Percentiles rank a stretch among this genome's conserved stretches.
These are phyloP conservation scores for Platismatia glauca DNA, from an alignment of 495 filamentous ascomycete genomes.

Conservation along the genomic window DNA sequence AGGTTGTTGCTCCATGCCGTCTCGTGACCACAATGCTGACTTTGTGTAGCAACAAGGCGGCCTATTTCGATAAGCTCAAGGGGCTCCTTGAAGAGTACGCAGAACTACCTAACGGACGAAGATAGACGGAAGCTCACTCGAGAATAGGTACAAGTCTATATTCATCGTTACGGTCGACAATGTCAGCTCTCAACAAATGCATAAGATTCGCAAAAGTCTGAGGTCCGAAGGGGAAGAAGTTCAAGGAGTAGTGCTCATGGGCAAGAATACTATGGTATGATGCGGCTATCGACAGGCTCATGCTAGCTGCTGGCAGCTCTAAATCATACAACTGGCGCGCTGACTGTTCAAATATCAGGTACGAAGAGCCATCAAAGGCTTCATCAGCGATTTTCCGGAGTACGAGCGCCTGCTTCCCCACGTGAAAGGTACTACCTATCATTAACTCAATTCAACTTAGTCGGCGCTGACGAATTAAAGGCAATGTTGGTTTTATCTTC, in stretches of 20 bases:
- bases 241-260: conserved; percentile 88
- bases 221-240: conserved; percentile 63
- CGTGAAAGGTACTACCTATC: conserved; percentile 58
- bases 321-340: not conserved
- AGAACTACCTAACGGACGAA: not conserved
- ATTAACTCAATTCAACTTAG: not conserved
- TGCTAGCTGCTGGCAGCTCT: not conserved
- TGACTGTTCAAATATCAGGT: conserved; percentile 43
- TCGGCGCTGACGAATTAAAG: conserved; percentile 25
- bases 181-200: conserved; percentile 99
- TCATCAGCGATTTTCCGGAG: conserved; percentile 82
- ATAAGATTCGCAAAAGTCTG: conserved; percentile 91
- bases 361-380: conserved; percentile 94
- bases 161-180: conserved; percentile 97
- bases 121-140: not conserved
- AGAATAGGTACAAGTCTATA: conserved; percentile 50
- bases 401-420: conserved; percentile 93
- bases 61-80: conserved; percentile 99
- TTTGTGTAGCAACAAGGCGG: no score
- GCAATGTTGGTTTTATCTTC: conserved; percentile 99
- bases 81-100: conserved; percentile 76
- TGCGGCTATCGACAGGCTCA: not conserved
- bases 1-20: no score
- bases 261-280: conserved; percentile 62
- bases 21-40: no score